Conservation (phyloP, 2,329 filamentous ascomycete genomes). For the Pseudofabraea citricarpa region DNA sequence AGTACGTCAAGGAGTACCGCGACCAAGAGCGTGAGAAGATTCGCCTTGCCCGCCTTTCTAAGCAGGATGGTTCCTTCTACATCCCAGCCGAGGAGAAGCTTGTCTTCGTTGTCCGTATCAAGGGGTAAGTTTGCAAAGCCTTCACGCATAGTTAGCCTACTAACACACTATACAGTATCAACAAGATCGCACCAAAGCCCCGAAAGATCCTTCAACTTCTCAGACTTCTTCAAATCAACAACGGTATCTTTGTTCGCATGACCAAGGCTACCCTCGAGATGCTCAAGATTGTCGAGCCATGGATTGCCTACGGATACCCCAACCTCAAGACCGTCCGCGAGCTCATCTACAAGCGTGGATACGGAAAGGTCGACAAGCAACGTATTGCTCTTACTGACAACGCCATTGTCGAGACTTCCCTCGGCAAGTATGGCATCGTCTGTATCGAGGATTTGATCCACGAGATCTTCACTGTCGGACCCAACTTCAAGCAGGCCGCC, state of each 20-base stretch:
- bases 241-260: slow-evolving; percentile 94
- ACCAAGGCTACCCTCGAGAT: slow-evolving; percentile 98
- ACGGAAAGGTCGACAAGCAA: slow-evolving; percentile 99
- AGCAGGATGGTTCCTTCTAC: slow-evolving; percentile 90
- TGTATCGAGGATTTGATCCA: slow-evolving; percentile 99
- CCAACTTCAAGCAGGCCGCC: slow-evolving; percentile 98
- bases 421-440: slow-evolving; percentile 98
- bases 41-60: slow-evolving; percentile 82
- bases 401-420: slow-evolving; percentile 91
- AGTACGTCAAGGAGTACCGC: slow-evolving; percentile 99
- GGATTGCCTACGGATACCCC: slow-evolving; percentile 98
- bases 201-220: slow-evolving; percentile 99
- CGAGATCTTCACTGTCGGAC: slow-evolving; percentile 97
- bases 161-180: slow-evolving; percentile 67
- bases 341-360: slow-evolving; percentile 99
- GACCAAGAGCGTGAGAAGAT: slow-evolving; percentile 98
- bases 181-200: slow-evolving; percentile 99
- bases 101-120: slow-evolving; percentile 98
- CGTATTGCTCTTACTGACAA: slow-evolving; percentile 96
- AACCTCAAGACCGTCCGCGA: slow-evolving; percentile 99
- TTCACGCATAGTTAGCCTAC: too few relatives aligned
- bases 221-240: slow-evolving; percentile 99
- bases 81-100: slow-evolving; percentile 93
- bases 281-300: slow-evolving; percentile 98
- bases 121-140: slow-evolving; percentile 79